These are phyloP conservation scores for Inga laurina DNA, from an alignment of 306 rosid genomes.

Conservation along the genomic window DNA sequence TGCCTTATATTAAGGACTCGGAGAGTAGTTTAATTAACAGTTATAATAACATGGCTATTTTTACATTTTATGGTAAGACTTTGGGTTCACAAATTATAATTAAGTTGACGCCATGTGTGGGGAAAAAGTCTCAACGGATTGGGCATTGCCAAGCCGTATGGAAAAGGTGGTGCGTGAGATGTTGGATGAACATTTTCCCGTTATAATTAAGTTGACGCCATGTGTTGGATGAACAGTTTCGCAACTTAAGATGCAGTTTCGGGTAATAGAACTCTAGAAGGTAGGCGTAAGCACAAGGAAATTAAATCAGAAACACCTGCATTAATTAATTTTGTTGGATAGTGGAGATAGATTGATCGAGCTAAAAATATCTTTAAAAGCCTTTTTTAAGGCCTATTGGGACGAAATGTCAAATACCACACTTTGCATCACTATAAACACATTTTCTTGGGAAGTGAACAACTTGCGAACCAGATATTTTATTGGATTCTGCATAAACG, in stretches of 20 bases:
- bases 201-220: not conserved
- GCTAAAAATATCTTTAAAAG: no score
- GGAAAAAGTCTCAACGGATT: not conserved
- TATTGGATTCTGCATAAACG: not conserved
- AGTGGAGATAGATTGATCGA: no score
- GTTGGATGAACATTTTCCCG: conserved; percentile 37
- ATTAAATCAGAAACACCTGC: conserved; percentile 24
- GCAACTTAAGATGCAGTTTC: conserved; percentile 28
- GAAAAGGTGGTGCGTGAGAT: conserved; percentile 42
- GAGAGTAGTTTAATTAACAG: no score
- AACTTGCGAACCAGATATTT: not conserved
- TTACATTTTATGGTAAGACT: not conserved
- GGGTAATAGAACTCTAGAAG: conserved; percentile 13
- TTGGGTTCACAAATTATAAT: not conserved
- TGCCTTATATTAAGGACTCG: no score
- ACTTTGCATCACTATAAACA: no score
- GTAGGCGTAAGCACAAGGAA: conserved; percentile 8
- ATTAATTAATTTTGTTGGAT: no score
- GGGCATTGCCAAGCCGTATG: not conserved
- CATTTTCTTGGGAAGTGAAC: not conserved
- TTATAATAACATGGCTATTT: no score
- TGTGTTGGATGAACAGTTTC: conserved; percentile 39
- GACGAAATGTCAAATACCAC: no score
- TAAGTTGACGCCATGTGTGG: not conserved
- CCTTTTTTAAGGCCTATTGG: no score